phyloP scores from a whole-genome alignment of 495 filamentous ascomycete species.

The Amniculicola lignicola region DNA sequence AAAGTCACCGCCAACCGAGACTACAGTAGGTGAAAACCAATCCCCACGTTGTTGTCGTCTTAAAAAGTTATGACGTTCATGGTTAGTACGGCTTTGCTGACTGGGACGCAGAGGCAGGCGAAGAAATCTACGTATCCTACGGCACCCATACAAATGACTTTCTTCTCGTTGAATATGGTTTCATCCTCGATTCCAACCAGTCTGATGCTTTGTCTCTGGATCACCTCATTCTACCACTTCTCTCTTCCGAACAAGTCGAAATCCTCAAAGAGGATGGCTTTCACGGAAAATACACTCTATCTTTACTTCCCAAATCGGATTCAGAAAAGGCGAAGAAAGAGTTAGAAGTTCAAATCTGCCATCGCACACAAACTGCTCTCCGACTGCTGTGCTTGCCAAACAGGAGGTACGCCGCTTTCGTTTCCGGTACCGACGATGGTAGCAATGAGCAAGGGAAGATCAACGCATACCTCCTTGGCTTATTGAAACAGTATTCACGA shows the following conservation, averaged over 20 bases:
- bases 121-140: slow-evolving; percentile 79
- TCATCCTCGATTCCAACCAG: slow-evolving; percentile 62
- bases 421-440: slow-evolving; percentile 22
- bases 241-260: neutral
- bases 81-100: slow-evolving; percentile 3
- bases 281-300: slow-evolving; percentile 20
- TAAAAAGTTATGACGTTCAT: too few species aligned
- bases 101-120: slow-evolving; percentile 46
- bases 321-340: too few species aligned
- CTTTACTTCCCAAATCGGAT: too few species aligned
- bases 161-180: slow-evolving; percentile 79
- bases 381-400: slow-evolving; percentile 19
- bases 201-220: slow-evolving; percentile 70
- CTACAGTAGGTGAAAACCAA: slow-evolving; percentile 50
- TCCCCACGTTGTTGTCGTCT: too few species aligned
- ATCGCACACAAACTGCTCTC: slow-evolving; percentile 30
- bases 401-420: slow-evolving; percentile 22
- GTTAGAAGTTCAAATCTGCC: too few species aligned
- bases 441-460: slow-evolving; percentile 10
- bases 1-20: slow-evolving; percentile 54
- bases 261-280: slow-evolving; percentile 29
- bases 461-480: slow-evolving; percentile 7
- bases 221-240: slow-evolving; percentile 55
- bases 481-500: slow-evolving; percentile 19
- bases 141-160: slow-evolving; percentile 79